phyloP scores from a whole-genome alignment of 495 filamentous ascomycete genomes.

The Aspergillus homomorphus region DNA sequence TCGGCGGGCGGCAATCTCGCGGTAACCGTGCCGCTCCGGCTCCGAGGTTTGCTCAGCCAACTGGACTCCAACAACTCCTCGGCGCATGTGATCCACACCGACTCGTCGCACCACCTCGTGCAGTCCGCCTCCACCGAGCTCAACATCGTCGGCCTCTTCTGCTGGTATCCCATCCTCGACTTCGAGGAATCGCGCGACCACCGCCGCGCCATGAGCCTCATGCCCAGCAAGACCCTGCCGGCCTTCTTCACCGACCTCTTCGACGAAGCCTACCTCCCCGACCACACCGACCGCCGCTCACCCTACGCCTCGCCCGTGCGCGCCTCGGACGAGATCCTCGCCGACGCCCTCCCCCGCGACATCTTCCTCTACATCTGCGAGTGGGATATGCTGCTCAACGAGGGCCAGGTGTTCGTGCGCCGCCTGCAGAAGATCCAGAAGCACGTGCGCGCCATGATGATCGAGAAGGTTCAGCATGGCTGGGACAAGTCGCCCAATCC shows the following conservation, averaged over 20 bases:
- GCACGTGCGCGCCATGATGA: constrained; percentile 63
- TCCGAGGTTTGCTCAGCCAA: constrained; percentile 40
- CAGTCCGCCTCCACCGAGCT: constrained; percentile 32
- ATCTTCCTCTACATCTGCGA: constrained; percentile 80
- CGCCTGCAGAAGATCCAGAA: constrained; percentile 64
- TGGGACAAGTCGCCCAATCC: constrained; percentile 90
- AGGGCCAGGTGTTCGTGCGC: constrained; percentile 66
- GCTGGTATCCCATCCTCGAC: constrained; percentile 84
- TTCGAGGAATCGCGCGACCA: constrained; percentile 72
- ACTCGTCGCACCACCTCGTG: constrained; percentile 40
- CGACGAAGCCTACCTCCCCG: constrained; percentile 73
- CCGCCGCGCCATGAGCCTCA: constrained; percentile 62
- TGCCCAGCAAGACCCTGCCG: constrained; percentile 71
- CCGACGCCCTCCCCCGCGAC: constrained; percentile 54
- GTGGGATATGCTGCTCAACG: constrained; percentile 84
- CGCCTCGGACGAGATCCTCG: constrained; percentile 52
- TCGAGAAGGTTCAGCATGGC: constrained; percentile 70
- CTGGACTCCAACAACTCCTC: constrained; percentile 8
- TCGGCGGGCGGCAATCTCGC: constrained; percentile 84
- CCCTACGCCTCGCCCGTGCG: constrained; percentile 64
- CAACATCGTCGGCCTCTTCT: constrained; percentile 56
- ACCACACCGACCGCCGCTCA: constrained; percentile 47
- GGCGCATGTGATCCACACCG: constrained; percentile 23
- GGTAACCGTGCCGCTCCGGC: constrained; percentile 72
- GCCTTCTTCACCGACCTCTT: constrained; percentile 77